Percentiles rank a stretch among this genome's conserved stretches.
phyloP scores from a whole-genome alignment of 163 green algal genomes.

The Chloroidium sp. region DNA sequence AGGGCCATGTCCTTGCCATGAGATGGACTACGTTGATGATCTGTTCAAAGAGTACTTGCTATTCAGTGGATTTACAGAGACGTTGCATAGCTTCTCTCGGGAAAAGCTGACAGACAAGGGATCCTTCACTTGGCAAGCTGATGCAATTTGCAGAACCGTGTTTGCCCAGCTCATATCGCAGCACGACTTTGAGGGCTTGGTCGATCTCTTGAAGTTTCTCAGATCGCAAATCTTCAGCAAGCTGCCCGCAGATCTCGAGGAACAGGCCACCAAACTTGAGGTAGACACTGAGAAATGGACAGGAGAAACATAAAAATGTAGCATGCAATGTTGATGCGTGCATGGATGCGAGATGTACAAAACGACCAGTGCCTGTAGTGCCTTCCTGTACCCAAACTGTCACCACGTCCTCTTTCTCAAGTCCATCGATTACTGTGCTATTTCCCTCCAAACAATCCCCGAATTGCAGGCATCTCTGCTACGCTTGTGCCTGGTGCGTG shows the following conservation, averaged over 20 bases:
- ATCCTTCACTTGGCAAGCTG: constrained; percentile 30
- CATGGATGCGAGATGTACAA: neutral
- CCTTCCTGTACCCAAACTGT: neutral
- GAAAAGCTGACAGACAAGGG: constrained; percentile 27
- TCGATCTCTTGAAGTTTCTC: constrained; percentile 38
- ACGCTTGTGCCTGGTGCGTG: constrained; percentile 27
- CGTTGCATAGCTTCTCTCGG: constrained; percentile 26
- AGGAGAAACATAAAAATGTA: too few species aligned
- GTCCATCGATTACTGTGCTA: neutral
- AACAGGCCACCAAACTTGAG: constrained; percentile 23
- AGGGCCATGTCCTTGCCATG: too few species aligned
- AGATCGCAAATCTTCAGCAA: constrained; percentile 22
- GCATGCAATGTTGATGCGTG: neutral
- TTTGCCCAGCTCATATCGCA: constrained; percentile 33
- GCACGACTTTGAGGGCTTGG: constrained; percentile 11
- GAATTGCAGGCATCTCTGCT: constrained; percentile 26
- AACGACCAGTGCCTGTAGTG: neutral
- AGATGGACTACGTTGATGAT: constrained; percentile 27
- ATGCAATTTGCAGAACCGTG: constrained; percentile 29
- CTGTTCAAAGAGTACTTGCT: constrained; percentile 57
- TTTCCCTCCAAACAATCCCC: neutral
- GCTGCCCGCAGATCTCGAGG: constrained; percentile 25
- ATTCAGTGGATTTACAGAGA: constrained; percentile 45
- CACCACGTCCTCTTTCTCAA: neutral
- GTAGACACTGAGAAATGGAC: neutral